Evolutionary conservation across 1,284 basidiomycete species (phyloP).

Genomic region (Mycena citricolor): DNA sequence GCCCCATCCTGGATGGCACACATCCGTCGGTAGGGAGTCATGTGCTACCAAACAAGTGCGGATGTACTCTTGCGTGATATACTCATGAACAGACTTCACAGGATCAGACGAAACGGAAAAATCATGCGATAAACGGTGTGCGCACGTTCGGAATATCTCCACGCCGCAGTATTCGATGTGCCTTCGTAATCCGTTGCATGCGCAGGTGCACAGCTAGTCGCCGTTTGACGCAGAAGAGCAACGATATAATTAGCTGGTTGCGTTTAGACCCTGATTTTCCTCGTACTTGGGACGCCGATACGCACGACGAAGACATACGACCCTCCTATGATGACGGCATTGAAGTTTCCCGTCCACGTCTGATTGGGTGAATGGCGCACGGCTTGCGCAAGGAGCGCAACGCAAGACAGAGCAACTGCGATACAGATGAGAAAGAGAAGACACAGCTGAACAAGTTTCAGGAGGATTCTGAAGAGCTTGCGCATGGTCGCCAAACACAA

Average conservation of each 20-base stretch:
- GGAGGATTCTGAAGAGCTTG: conserved; percentile 37
- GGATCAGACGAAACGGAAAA: neutral
- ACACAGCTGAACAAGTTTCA: conserved; percentile 46
- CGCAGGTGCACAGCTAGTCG: conserved; percentile 60
- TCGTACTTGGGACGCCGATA: conserved; percentile 13
- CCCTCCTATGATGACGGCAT: conserved; percentile 62
- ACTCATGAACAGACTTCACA: conserved; percentile 59
- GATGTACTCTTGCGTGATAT: conserved; percentile 77
- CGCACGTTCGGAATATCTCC: conserved; percentile 75
- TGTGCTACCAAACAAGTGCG: conserved; percentile 76
- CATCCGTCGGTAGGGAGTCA: conserved; percentile 72
- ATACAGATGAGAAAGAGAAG: conserved; percentile 56
- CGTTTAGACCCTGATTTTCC: neutral
- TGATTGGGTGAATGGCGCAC: conserved; percentile 56
- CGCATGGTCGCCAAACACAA: conserved; percentile 34
- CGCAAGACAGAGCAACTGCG: conserved; percentile 59
- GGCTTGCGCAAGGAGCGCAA: conserved; percentile 66
- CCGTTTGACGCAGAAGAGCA: conserved; percentile 65
- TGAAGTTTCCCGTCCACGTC: conserved; percentile 59
- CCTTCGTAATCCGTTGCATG: conserved; percentile 71
- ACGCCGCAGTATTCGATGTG: conserved; percentile 58
- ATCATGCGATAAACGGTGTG: conserved; percentile 14
- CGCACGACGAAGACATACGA: conserved; percentile 67
- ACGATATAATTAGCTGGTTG: conserved; percentile 48
- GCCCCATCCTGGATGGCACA: conserved; percentile 80